Base-by-base conservation (phyloP, 2,329 filamentous ascomycete genomes). In the Aspergillus candidus region DNA sequence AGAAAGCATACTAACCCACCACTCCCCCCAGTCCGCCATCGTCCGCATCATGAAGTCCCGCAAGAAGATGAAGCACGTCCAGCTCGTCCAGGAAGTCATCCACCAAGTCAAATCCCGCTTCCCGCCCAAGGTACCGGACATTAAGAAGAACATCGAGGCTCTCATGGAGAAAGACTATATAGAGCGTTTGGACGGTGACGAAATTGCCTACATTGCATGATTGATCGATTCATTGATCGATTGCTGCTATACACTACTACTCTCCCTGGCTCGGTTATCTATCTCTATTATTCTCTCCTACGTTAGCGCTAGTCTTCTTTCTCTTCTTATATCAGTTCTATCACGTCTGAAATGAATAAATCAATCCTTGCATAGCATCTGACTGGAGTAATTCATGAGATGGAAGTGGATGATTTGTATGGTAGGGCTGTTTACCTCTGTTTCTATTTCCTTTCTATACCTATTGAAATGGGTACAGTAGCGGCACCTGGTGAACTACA, bases 101-200 rank as follows among this genome's bases (percentile, higher is more conserved):
- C 85, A 84, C 61, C 93, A 97, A 69, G 96, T 98, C 67, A 88
- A 86, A 65, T 83, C 82, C 34, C 87, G 93, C 33, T 98, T 98
- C 69, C 83, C 89, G 46, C 93, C 93, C 33, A 94, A 94, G 72
- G 79, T 98, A 27, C 77, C 81, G 12, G 93, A 98, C 58, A 98
- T 98, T 79, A 98, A 98, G 76, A 98, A 97, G 74, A 96, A 93
- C 69, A 97, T 98, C 65, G 93, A 98, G 70, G 95, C 95, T 53
- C 77, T 98, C 33, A 83, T 98, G 53, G 93, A 98, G 75, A 98
- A 98, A 76, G 93, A 98, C 68, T 98, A 98, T 61, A 80, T 98
- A 38, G 93, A 98, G 75, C 87, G 93, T 45, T 73, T 97, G 46
- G 93, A 97, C 38, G 89, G 88, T 43, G 93, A 97, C 61, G 89